Evolutionary conservation across 2,329 filamentous ascomycete species (phyloP).

Genomic region (Pseudocercospora fijiensis): DNA sequence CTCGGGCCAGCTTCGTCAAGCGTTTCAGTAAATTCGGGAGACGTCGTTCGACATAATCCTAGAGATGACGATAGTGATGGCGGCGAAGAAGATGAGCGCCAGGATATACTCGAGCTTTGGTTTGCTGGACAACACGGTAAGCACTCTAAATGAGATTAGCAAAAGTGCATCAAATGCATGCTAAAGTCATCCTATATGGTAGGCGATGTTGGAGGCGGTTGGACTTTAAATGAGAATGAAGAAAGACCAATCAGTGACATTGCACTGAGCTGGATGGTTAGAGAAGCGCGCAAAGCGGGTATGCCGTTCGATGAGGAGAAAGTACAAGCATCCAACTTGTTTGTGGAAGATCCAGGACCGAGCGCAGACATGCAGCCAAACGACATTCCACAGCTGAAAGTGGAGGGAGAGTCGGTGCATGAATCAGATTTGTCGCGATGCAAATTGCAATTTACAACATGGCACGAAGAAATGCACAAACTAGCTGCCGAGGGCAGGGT

Average conservation of each 20-base stretch:
- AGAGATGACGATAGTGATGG: constrained; percentile 32
- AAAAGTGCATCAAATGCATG: not conserved
- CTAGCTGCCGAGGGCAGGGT: constrained; percentile 6
- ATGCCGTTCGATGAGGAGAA: constrained; percentile 69
- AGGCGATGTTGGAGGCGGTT: constrained; percentile 18
- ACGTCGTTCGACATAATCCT: constrained; percentile 12
- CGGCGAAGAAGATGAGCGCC: constrained; percentile 43
- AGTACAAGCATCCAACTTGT: constrained; percentile 22
- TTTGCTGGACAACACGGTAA: constrained; percentile 64
- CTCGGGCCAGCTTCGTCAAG: constrained; percentile 24
- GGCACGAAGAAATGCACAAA: constrained; percentile 14
- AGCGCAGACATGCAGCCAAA: not conserved
- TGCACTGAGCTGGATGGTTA: constrained; percentile 54
- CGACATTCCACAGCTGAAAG: constrained; percentile 10
- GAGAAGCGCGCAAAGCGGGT: constrained; percentile 63
- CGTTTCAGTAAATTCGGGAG: constrained; percentile 27
- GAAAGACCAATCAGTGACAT: constrained; percentile 19
- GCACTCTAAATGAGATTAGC: constrained; percentile 20
- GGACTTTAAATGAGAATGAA: constrained; percentile 12
- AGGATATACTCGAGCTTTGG: constrained; percentile 79
- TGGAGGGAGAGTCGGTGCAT: constrained; percentile 8
- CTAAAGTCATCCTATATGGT: not conserved
- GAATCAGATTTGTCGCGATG: not conserved
- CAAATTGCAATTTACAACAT: not conserved
- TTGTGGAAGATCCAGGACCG: constrained; percentile 6